Evolutionary conservation across 176 grass and related monocot genomes (phyloP).

Genomic region (Triticum timopheevii): DNA sequence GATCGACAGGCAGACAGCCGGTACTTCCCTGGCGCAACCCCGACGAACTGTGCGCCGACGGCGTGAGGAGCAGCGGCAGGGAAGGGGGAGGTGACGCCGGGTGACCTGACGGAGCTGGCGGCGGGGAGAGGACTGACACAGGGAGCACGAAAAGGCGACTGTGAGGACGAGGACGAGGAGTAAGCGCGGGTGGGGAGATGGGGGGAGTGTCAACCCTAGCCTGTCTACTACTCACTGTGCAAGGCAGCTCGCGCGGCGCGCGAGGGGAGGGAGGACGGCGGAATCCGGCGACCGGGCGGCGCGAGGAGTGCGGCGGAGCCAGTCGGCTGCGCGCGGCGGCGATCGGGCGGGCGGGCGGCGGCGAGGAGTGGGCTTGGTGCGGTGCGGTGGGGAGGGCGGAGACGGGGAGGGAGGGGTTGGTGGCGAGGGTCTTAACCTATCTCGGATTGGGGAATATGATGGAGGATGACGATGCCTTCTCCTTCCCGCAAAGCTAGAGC

Average conservation of each 20-base stretch:
- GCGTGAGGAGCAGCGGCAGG: background rate
- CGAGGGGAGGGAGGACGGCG: background rate
- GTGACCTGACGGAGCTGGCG: background rate
- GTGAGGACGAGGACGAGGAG: background rate
- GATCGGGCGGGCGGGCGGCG: background rate
- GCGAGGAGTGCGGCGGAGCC: background rate
- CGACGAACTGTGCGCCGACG: background rate
- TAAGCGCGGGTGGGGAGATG: background rate
- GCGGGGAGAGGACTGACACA: background rate
- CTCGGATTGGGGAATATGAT: conserved; percentile 1
- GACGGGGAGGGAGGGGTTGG: background rate
- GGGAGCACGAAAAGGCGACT: background rate
- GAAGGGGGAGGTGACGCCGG: background rate
- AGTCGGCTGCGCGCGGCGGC: background rate
- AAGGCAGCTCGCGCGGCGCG: background rate
- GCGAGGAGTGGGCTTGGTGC: background rate
- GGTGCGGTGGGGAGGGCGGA: background rate
- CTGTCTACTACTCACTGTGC: conserved; percentile 11
- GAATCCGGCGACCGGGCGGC: background rate
- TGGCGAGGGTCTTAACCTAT: conserved; percentile 17
- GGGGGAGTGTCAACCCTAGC: conserved; percentile 25
- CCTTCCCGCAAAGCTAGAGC: background rate
- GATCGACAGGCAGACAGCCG: background rate
- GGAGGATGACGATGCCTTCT: conserved; percentile 20
- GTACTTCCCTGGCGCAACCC: background rate